These are phyloP conservation scores for Leishmania braziliensis DNA, from an alignment of 208 protist genomes.

Conservation along the genomic window DNA sequence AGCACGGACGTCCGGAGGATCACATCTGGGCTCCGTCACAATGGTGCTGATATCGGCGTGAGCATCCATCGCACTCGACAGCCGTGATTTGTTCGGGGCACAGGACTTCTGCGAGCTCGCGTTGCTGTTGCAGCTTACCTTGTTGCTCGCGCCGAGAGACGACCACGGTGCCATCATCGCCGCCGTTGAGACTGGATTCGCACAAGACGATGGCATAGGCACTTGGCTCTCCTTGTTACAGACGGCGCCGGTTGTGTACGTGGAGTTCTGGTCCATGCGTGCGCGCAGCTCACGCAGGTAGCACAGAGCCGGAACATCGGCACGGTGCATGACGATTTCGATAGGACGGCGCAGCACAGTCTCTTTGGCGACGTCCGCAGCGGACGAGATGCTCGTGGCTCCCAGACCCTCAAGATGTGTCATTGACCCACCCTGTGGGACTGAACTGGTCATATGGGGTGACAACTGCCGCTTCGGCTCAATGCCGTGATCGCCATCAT, in stretches of 20 bases:
- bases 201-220: background rate
- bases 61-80: background rate
- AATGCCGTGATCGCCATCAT: background rate
- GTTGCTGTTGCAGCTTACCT: background rate
- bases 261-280: conserved; percentile 26
- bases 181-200: background rate
- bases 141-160: background rate
- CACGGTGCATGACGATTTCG: conserved; percentile 38
- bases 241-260: background rate
- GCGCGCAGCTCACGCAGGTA: conserved; percentile 64
- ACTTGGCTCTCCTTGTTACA: background rate
- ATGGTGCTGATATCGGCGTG: too few relatives aligned
- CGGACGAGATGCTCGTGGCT: background rate
- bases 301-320: conserved; percentile 60
- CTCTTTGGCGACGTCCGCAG: conserved; percentile 19
- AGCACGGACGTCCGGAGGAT: background rate
- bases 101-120: background rate
- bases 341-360: conserved; percentile 40
- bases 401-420: background rate
- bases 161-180: background rate
- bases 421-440: background rate
- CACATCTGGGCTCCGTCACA: background rate
- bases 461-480: background rate
- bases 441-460: background rate
- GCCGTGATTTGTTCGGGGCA: background rate